These are phyloP conservation scores for Curvularia hawaiiensis DNA, from an alignment of 2,329 filamentous ascomycete genomes.

Conservation along the genomic window DNA sequence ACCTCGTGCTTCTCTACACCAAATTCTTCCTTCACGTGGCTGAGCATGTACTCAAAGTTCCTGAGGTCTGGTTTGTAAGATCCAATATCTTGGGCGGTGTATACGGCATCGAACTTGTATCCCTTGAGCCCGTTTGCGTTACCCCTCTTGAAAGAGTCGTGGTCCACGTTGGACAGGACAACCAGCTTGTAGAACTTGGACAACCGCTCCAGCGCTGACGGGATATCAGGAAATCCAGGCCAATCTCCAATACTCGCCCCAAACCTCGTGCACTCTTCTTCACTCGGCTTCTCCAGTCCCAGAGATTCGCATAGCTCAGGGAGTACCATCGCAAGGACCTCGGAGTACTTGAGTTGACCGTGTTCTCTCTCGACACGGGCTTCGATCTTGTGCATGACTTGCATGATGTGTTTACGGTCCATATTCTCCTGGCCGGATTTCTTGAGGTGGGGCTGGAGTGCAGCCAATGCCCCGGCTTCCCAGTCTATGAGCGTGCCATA, in stretches of 20 bases:
- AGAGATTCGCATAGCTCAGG: conserved; percentile 55
- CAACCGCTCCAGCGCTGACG: conserved; percentile 58
- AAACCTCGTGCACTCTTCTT: conserved; percentile 55
- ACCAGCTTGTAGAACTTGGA: conserved; percentile 62
- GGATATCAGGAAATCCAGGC: conserved; percentile 63
- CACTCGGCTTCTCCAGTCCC: conserved; percentile 44
- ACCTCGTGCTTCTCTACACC: conserved; percentile 63
- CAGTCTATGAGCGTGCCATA: conserved; percentile 82
- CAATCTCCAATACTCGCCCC: conserved; percentile 60
- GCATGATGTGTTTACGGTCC: conserved; percentile 38
- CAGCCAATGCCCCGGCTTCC: conserved; percentile 67
- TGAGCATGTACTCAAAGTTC: conserved; percentile 71
- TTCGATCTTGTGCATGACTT: conserved; percentile 55
- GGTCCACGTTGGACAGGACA: conserved; percentile 66
- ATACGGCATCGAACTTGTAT: conserved; percentile 65
- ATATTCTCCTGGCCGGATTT: conserved; percentile 29
- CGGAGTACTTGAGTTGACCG: conserved; percentile 64
- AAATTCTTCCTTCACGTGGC: conserved; percentile 58
- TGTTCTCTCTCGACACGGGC: conserved; percentile 57
- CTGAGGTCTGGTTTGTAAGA: conserved; percentile 69
- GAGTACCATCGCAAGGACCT: conserved; percentile 61
- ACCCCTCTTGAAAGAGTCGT: conserved; percentile 56
- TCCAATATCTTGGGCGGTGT: conserved; percentile 74
- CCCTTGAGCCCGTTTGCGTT: conserved; percentile 57
- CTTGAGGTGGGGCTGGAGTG: conserved; percentile 59